phyloP scores from a whole-genome alignment of 1,284 basidiomycete species.

The Laetiporus sulphureus region DNA sequence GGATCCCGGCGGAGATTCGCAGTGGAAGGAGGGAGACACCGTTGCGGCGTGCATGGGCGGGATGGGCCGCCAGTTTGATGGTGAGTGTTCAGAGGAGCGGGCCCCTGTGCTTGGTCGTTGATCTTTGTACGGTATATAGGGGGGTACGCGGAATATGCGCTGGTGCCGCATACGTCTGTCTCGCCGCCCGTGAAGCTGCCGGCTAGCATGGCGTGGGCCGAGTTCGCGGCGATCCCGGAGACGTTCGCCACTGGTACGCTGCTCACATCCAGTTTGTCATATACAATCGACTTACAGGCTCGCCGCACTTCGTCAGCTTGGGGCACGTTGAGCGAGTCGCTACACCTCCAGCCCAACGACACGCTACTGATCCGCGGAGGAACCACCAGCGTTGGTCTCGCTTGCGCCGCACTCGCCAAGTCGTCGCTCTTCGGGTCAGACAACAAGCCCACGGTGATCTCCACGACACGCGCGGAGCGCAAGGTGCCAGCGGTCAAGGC shows the following conservation, averaged over 20 bases:
- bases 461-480: constrained; percentile 5
- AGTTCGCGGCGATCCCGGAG: constrained; percentile 9
- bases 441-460: constrained; percentile 5
- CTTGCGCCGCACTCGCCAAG: constrained; percentile 9
- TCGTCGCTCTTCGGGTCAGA: constrained; percentile 6
- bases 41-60: constrained; percentile 9
- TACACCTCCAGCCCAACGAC: constrained; percentile 5
- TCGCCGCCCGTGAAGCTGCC: constrained; percentile 6
- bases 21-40: constrained; percentile 8
- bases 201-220: constrained; percentile 6
- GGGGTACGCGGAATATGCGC: constrained; percentile 8
- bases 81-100: constrained; percentile 1
- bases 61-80: constrained; percentile 9
- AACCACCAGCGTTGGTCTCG: constrained; percentile 9
- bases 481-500: constrained; percentile 5
- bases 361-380: constrained; percentile 9
- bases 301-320: constrained; percentile 2
- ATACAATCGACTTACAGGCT: background rate
- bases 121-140: background rate
- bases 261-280: background rate
- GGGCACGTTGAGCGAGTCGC: constrained; percentile 7
- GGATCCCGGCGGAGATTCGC: constrained; percentile 5
- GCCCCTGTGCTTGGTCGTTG: too few relatives aligned
- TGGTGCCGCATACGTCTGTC: constrained; percentile 7
- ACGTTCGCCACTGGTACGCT: constrained; percentile 7